Evolutionary conservation across 176 grass and related monocot species (phyloP).

Genomic region (Zoysia japonica): DNA sequence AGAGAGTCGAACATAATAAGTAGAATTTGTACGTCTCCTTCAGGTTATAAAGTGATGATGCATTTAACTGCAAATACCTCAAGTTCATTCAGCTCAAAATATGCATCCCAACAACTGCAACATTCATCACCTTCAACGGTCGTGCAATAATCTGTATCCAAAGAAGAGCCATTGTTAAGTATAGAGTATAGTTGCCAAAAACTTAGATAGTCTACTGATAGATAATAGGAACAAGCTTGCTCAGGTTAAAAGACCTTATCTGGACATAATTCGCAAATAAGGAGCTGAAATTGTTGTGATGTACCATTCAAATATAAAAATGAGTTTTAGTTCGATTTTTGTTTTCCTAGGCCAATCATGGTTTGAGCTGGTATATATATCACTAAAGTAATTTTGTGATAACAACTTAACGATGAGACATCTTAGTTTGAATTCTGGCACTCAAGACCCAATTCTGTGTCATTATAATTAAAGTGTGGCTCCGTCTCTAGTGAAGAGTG

Average conservation of each 20-base stretch:
- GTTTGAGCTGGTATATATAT: not conserved
- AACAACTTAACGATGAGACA: not conserved
- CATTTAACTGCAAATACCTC: slow-evolving; percentile 44
- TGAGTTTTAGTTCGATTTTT: not conserved
- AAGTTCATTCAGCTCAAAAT: slow-evolving; percentile 83
- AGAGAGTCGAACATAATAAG: not conserved
- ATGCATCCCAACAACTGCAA: slow-evolving; percentile 91
- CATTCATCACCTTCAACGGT: slow-evolving; percentile 76
- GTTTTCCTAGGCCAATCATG: not conserved
- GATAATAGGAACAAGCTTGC: not conserved
- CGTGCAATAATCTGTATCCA: slow-evolving; percentile 72
- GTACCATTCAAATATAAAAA: slow-evolving; percentile 2
- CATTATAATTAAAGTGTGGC: not conserved
- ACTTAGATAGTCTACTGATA: not conserved
- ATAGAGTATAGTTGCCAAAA: not conserved
- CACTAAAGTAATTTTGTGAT: not conserved
- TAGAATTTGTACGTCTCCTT: not conserved
- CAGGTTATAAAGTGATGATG: not conserved
- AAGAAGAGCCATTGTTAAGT: slow-evolving; percentile 18
- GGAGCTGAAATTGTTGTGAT: not conserved
- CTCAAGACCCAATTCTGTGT: not conserved
- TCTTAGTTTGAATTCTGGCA: not conserved
- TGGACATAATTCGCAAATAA: not conserved
- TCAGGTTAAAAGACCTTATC: not conserved
- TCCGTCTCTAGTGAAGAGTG: not conserved